Evolutionary conservation across 2,329 filamentous ascomycete genomes (phyloP), one percentile per base, ranked within the genome.

Genomic region (Clonostachys rosea): DNA sequence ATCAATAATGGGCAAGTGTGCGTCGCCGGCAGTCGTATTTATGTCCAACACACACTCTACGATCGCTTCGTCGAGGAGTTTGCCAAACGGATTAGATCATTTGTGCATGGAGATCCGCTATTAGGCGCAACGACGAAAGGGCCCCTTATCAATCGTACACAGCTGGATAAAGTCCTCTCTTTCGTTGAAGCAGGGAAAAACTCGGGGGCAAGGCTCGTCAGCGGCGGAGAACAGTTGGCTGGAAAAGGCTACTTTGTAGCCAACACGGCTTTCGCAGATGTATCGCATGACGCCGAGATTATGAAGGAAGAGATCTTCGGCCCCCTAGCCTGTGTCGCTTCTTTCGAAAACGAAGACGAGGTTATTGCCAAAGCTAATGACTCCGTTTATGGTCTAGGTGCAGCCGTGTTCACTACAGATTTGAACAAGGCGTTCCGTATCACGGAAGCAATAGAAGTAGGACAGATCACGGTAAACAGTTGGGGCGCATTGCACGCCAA

Each of bases 1-100:
- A 81, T 80, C 47, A 88, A 89, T 56, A 82, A 81, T 0, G 86
- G 86, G n/a, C 86, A 89, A 61, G 83, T 88, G 43, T 89, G 86
- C 69, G 87, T 85, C 34, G 88, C 88, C 53, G 84, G 83, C 6
- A 87, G 84, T 1, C 71, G 86, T 3, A 82, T 89, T 8, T 88
- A 88, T 60, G 77, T 89, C 5, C 84, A 84, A 2, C 66, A 72
- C 40, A 59, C 62, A 34, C 75, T 86, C 62, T 83, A 86, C 53
- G 54, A 70, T 17, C 69, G 67, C 7, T 89, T 89, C 55, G 78
- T 87, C 49, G 69, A 71, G 49, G 64, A 66, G 0, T 71, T 46
- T 40, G 45, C 43, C 30, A 12, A 20, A n/a, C 34, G 34, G 11
- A 30, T 41, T 13, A 44, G 40, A n/a, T 9, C 30, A 9, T 11